These are phyloP conservation scores for Physcomitrellopsis africana DNA, from an alignment of 225 moss, liverwort and hornwort genomes.

Conservation along the genomic window DNA sequence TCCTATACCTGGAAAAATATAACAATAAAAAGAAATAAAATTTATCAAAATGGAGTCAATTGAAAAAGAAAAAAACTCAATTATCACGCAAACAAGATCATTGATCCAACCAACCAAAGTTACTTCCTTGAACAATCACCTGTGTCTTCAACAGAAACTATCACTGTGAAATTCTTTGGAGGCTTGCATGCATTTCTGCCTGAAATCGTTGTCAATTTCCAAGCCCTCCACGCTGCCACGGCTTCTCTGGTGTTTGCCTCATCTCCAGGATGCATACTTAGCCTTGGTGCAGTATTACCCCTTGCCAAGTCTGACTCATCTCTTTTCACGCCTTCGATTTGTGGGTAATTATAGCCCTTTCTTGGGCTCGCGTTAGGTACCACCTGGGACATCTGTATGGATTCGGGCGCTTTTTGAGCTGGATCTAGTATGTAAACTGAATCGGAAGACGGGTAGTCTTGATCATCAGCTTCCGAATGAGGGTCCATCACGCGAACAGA, in stretches of 20 bases:
- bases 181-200: slow-evolving; percentile 36
- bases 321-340: slow-evolving; percentile 23
- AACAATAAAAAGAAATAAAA: neutral
- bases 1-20: slow-evolving; percentile 65
- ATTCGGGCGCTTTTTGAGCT: slow-evolving; percentile 23
- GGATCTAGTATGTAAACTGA: slow-evolving; percentile 38
- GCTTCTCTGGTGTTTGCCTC: slow-evolving; percentile 58
- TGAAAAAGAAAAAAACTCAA: neutral
- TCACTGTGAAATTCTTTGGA: slow-evolving; percentile 53
- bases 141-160: slow-evolving; percentile 91
- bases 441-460: slow-evolving; percentile 29
- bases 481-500: slow-evolving; percentile 67
- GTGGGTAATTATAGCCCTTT: slow-evolving; percentile 8
- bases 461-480: slow-evolving; percentile 31
- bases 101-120: neutral
- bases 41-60: neutral
- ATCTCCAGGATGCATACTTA: slow-evolving; percentile 79
- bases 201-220: slow-evolving; percentile 48
- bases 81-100: neutral
- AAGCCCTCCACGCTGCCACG: slow-evolving; percentile 68
- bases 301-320: slow-evolving; percentile 39
- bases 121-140: slow-evolving; percentile 36
- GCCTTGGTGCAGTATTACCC: slow-evolving; percentile 68
- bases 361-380: slow-evolving; percentile 42
- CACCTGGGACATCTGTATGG: slow-evolving; percentile 49